Base-by-base conservation (phyloP, 768 basidiomycete genomes). In the Boletellus emodensis region DNA sequence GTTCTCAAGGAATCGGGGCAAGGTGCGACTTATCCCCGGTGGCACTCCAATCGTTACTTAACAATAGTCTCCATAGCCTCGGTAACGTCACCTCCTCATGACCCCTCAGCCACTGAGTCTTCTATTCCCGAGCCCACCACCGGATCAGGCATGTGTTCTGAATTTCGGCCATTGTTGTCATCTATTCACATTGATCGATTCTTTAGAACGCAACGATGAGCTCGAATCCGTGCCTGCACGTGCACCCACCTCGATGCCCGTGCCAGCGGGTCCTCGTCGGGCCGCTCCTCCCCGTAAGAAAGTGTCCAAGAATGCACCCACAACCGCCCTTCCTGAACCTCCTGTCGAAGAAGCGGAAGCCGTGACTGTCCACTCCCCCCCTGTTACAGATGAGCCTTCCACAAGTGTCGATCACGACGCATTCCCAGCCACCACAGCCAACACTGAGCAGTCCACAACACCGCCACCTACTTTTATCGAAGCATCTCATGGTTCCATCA, bases 261-360 rank as follows among this genome's bases (percentile, higher is more conserved):
- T 88, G 4, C 87, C 89, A 13, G 77, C 80, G 13, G 83, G 74
- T 15, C 89, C 90, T 38, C 81, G 85, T 39, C 79, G 90, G 5
- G 77, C 87, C 22, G 89, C 76, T 3, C 88, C 87, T 42, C 90
- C 90, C 9, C 75, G 89, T 37, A 83, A 76, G 68, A 86, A 87
- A 60, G 61, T 74, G 6, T 71, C 71, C 41, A 85, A 81, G 64
- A 76, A 80, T 1, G 70, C 74, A n/a, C 67, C 76, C 11, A 68
- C 75, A 2, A 11, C 48, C 18, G 49, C 55, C 17, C 55, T 65
- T 35, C 49, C 67, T 4, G 63, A 69, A 35, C 66, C 57, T 37
- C 66, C 71, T 10, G 33, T 52, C 0, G 56, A 61, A 14, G 56
- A 57, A 20, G 52, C 44, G 22, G 56, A 51, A 17, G 15, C 7